A percentile compares a stretch with the other conserved stretches of the same genome.
Conservation (phyloP, 768 basidiomycete genomes). For the Cubamyces sp. region DNA sequence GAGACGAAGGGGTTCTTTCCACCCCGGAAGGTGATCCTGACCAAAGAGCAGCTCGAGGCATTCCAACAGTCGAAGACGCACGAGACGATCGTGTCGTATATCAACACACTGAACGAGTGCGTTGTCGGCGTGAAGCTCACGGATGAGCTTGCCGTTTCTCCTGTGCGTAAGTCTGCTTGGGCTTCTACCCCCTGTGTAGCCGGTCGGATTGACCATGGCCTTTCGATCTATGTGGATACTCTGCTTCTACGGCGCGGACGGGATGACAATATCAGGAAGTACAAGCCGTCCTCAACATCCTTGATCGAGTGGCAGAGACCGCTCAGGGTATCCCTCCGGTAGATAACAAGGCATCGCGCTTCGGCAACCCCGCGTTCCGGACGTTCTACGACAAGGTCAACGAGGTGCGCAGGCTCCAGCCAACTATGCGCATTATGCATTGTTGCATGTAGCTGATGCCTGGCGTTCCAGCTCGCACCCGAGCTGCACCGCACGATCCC, state of each 20-base stretch:
- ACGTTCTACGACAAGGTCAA: slow-evolving; percentile 85
- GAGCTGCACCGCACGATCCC: slow-evolving; percentile 63
- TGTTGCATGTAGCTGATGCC: not conserved
- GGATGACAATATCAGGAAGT: slow-evolving; percentile 44
- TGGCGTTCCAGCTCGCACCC: slow-evolving; percentile 43
- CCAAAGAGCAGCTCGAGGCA: slow-evolving; percentile 74
- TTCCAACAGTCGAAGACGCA: slow-evolving; percentile 81
- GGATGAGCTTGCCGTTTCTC: slow-evolving; percentile 58
- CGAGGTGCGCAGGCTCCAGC: slow-evolving; percentile 48
- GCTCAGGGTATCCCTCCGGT: slow-evolving; percentile 80
- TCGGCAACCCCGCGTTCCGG: slow-evolving; percentile 97
- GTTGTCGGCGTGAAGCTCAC: slow-evolving; percentile 78
- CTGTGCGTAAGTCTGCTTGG: slow-evolving; percentile 49
- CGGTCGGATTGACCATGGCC: not conserved
- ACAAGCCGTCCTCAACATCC: slow-evolving; percentile 58
- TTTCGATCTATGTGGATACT: slow-evolving; percentile 1
- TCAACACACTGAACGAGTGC: slow-evolving; percentile 74
- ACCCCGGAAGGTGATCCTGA: slow-evolving; percentile 77
- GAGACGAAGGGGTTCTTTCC: slow-evolving; percentile 40
- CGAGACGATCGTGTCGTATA: slow-evolving; percentile 64
- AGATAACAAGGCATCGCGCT: slow-evolving; percentile 88
- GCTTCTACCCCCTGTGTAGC: not conserved
- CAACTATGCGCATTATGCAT: not conserved
- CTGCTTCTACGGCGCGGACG: not conserved
- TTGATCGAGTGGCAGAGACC: slow-evolving; percentile 68